These are phyloP conservation scores for Yamadazyma mexicana DNA, from an alignment of 1,139 yeast genomes.

Conservation along the genomic window DNA sequence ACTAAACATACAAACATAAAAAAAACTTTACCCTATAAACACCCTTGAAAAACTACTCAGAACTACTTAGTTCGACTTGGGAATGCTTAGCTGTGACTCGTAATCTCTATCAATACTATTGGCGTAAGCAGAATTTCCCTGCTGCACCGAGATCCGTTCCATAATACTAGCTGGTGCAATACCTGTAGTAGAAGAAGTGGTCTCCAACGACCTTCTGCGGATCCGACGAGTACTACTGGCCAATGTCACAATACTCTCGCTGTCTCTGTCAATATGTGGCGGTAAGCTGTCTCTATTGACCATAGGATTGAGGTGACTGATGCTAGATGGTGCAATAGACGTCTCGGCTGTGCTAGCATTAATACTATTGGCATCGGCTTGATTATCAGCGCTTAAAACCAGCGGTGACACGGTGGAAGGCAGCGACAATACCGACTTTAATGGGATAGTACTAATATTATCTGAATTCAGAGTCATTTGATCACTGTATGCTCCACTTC, in stretches of 20 bases:
- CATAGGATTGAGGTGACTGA: constrained; percentile 11
- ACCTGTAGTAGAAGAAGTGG: constrained; percentile 60
- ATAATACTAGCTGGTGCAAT: constrained; percentile 66
- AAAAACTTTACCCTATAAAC: too few species aligned
- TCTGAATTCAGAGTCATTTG: constrained; percentile 23
- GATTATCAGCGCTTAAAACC: constrained; percentile 38
- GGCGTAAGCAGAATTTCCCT: constrained; percentile 15
- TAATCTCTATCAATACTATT: constrained; percentile 14
- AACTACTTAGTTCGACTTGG: background rate
- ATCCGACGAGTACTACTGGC: constrained; percentile 53
- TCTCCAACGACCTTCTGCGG: constrained; percentile 54
- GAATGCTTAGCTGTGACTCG: constrained; percentile 10
- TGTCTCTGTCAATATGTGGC: constrained; percentile 37
- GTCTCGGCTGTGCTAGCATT: constrained; percentile 56
- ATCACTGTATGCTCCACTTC: constrained; percentile 13
- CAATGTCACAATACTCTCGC: constrained; percentile 54
- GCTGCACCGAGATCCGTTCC: constrained; percentile 37
- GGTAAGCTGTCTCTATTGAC: constrained; percentile 12
- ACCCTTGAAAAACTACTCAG: background rate
- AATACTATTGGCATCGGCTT: constrained; percentile 37
- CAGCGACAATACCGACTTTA: constrained; percentile 49
- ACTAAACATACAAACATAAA: background rate
- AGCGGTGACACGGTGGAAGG: constrained; percentile 50
- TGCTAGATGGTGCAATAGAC: constrained; percentile 46
- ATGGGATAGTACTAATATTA: constrained; percentile 50